Base-by-base conservation (phyloP, 140 eudicot genomes). In the Senecio squalidus region DNA sequence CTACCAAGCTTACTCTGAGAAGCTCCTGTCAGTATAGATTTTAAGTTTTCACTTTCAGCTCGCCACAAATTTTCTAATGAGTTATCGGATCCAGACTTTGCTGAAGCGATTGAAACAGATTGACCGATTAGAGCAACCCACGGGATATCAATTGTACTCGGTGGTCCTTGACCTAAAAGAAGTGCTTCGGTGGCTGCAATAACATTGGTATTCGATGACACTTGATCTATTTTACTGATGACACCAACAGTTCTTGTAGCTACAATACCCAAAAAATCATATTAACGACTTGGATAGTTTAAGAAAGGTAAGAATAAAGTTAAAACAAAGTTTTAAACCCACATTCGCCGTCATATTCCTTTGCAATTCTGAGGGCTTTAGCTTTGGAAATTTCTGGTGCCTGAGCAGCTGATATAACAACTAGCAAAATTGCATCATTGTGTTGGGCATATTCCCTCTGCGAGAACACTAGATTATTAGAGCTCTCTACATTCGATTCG, bases 101-200 rank as follows among this genome's bases (percentile, higher is more conserved):
- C 81, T 26, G 99, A 82, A 17, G 99, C 83, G 52, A 92, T 84
- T 17, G 96, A 57, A 54, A 87, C 98, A 18, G 96, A 81, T 55
- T 92, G 98, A 31, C 96, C 96, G 55, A 92, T 92, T 69, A 92
- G 71, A 41, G 93, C 99, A 70, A 92, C 94, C 95, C 95, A 92
- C 11, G 95, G 94, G 38, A 92, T 82, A 69, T 88, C 94, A 43
- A 81, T 60, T 64, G 99, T 74, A 54, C 89, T 84, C 43, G 88
- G 65, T 34, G 99, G 99, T 48, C 96, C 99, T 82, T 92, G 99
- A 71, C 86, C 84, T 68, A 76, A 51, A 10, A 92, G 65, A 63
- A 92, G 95, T 55, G 99, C 99, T 76, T 84, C 87, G 54, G 80
- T 94, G 47, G 99, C 99, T 59, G 96, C 99, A 71, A 92, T 83